Percentiles rank a stretch among this genome's conserved stretches.
Evolutionary conservation across 441 rosid genomes (phyloP).

Genomic region (Adansonia gregorii): DNA sequence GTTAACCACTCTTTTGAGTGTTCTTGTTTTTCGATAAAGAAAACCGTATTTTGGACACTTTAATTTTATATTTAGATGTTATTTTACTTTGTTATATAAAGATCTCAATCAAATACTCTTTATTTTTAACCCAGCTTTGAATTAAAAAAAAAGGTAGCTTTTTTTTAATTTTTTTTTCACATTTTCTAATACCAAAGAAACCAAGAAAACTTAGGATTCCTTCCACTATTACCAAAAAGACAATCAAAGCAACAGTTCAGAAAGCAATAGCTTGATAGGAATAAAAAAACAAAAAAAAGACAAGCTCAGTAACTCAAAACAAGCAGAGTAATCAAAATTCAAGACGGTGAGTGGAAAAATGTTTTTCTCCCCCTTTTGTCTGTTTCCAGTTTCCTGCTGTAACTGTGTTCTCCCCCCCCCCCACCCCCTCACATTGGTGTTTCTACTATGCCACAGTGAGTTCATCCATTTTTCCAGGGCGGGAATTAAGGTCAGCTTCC

Average conservation of each 20-base stretch:
- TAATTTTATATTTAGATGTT: too few relatives aligned
- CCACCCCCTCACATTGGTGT: not conserved
- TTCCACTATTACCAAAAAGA: not conserved
- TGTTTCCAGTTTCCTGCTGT: not conserved
- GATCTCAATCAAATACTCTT: too few relatives aligned
- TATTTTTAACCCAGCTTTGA: too few relatives aligned
- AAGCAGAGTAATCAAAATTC: not conserved
- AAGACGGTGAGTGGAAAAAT: not conserved
- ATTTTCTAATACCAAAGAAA: not conserved
- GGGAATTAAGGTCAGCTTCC: conserved; percentile 42
- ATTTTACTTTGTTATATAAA: too few relatives aligned
- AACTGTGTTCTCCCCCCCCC: not conserved
- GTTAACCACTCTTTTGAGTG: too few relatives aligned
- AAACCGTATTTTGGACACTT: too few relatives aligned
- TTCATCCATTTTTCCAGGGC: conserved; percentile 33
- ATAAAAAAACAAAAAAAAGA: not conserved
- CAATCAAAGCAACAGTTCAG: not conserved
- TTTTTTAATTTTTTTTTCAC: too few relatives aligned
- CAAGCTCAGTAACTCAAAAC: too few relatives aligned
- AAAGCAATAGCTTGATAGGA: not conserved
- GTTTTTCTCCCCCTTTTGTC: not conserved
- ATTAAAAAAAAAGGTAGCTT: too few relatives aligned
- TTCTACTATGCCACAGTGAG: not conserved
- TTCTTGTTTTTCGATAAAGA: too few relatives aligned
- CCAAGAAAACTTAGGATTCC: conserved; percentile 28